phyloP scores from a whole-genome alignment of 2,329 filamentous ascomycete genomes.

The Fulvia fulva region DNA sequence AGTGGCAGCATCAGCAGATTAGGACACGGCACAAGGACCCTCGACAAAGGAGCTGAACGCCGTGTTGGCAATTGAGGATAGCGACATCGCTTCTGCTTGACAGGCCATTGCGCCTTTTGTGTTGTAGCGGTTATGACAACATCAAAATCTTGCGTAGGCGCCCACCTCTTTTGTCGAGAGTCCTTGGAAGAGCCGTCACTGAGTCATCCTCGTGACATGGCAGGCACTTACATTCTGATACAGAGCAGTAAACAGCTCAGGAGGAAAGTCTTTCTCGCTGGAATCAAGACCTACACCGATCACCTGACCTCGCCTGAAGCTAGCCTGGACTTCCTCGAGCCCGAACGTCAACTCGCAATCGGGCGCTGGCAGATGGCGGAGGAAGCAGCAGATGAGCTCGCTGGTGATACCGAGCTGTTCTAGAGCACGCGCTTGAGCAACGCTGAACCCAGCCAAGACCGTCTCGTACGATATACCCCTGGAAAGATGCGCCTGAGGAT shows the following conservation, averaged over 20 bases:
- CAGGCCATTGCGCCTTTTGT: too few relatives aligned
- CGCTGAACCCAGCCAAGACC: constrained; percentile 60
- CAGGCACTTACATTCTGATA: constrained; percentile 47
- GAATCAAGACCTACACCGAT: constrained; percentile 65
- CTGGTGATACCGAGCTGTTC: constrained; percentile 61
- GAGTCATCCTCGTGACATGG: too few relatives aligned
- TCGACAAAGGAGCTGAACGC: too few relatives aligned
- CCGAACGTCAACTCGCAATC: constrained; percentile 51
- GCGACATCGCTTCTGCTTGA: too few relatives aligned
- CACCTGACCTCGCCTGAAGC: constrained; percentile 49
- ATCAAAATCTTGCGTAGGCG: too few relatives aligned
- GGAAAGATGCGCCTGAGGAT: constrained; percentile 68
- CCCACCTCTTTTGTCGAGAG: too few relatives aligned
- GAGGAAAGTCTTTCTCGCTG: constrained; percentile 47
- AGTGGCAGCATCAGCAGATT: too few relatives aligned
- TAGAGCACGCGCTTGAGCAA: constrained; percentile 58
- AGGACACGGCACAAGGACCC: too few relatives aligned
- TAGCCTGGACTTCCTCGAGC: constrained; percentile 39
- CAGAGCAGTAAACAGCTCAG: constrained; percentile 56
- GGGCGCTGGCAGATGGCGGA: constrained; percentile 62
- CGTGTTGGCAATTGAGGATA: too few relatives aligned
- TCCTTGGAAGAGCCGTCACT: too few relatives aligned
- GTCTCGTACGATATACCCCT: constrained; percentile 61
- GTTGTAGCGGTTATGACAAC: too few relatives aligned
- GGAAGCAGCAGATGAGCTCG: constrained; percentile 66